Conservation (phyloP, 2,329 filamentous ascomycete species). For the Fusarium irregulare region DNA sequence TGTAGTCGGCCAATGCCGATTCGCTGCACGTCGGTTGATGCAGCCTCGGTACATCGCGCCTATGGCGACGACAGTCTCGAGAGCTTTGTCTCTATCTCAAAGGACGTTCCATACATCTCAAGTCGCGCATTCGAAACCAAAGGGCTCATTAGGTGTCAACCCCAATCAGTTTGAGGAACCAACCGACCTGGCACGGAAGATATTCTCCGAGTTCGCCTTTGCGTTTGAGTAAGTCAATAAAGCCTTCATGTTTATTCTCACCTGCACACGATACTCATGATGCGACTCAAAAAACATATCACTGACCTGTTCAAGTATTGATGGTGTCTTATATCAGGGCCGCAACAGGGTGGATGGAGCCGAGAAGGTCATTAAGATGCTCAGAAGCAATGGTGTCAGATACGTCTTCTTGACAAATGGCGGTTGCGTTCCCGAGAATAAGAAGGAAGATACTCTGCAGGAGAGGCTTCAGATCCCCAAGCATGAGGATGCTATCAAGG, state of each 20-base stretch:
- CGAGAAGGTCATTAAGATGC: conserved; percentile 75
- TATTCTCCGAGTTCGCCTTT: conserved; percentile 51
- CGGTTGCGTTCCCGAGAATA: conserved; percentile 81
- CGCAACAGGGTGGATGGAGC: conserved; percentile 83
- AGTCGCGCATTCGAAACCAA: conserved; percentile 34
- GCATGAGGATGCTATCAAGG: conserved; percentile 50
- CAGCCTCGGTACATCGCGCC: conserved; percentile 33
- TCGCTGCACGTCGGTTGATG: conserved; percentile 37
- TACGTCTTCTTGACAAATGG: conserved; percentile 98
- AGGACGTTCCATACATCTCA: conserved; percentile 30
- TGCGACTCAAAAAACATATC: neutral
- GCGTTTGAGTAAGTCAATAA: conserved; percentile 51
- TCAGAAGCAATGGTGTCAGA: conserved; percentile 80
- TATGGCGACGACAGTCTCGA: conserved; percentile 14
- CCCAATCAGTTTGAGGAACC: conserved; percentile 38
- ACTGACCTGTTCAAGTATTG: conserved; percentile 67
- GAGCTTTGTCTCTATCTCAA: conserved; percentile 8
- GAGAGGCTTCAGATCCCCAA: conserved; percentile 48
- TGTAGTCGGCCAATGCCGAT: conserved; percentile 44
- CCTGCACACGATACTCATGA: neutral
- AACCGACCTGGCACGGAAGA: conserved; percentile 38
- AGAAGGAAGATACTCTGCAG: conserved; percentile 51
- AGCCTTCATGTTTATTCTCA: neutral
- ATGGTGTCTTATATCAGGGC: conserved; percentile 92
- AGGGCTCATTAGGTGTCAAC: conserved; percentile 38